Conservation (phyloP, 2,329 filamentous ascomycete species). For the Paracorniculantispora psalliotae region DNA sequence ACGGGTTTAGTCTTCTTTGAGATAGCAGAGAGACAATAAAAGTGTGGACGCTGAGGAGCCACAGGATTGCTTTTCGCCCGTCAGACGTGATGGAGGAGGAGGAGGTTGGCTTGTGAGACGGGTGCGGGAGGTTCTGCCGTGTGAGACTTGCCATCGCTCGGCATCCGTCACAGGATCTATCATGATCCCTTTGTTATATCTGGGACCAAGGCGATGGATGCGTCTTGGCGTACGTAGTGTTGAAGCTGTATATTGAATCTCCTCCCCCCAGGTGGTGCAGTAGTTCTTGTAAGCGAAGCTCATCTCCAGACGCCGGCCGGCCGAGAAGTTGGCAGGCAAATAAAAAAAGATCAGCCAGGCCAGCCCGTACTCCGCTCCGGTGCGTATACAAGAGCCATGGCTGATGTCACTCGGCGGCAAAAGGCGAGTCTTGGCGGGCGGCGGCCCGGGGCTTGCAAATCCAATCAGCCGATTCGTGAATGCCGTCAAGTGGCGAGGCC, state of each 20-base stretch:
- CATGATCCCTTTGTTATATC: no score
- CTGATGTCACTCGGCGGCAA: slow-evolving; percentile 13
- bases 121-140: background rate
- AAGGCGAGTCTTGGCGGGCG: slow-evolving; percentile 4
- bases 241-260: background rate
- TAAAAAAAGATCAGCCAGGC: background rate
- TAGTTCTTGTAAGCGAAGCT: background rate
- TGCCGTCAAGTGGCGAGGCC: slow-evolving; percentile 3
- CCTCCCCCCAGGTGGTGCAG: background rate
- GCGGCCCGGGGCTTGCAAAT: background rate
- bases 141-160: background rate
- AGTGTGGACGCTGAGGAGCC: background rate
- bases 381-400: background rate
- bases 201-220: no score
- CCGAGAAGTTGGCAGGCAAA: background rate
- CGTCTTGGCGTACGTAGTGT: background rate
- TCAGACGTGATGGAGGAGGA: background rate
- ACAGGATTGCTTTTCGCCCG: background rate
- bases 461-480: slow-evolving; percentile 8
- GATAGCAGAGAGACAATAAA: slow-evolving; percentile 8
- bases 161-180: background rate
- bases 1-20: slow-evolving; percentile 4
- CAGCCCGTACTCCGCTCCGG: background rate
- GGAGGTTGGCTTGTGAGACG: background rate
- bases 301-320: background rate